phyloP scores from a whole-genome alignment of 257 asterid genomes.

The Voacanga thouarsii region DNA sequence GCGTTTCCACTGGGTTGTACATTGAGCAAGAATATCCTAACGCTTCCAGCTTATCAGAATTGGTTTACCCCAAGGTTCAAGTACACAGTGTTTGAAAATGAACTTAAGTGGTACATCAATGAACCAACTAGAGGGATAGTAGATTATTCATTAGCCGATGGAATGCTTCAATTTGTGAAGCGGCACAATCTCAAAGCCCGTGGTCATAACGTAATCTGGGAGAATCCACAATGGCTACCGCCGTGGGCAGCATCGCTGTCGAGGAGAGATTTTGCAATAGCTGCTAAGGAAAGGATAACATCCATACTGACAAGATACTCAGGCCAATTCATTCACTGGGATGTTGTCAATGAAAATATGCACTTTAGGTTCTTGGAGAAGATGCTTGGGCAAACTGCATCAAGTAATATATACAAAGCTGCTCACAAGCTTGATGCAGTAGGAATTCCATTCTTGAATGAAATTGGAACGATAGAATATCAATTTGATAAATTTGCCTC shows the following conservation, averaged over 20 bases:
- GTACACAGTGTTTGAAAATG: constrained; percentile 61
- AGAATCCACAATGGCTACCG: constrained; percentile 34
- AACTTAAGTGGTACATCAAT: constrained; percentile 60
- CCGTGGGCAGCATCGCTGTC: constrained; percentile 43
- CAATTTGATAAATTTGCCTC: constrained; percentile 29
- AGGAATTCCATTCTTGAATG: constrained; percentile 56
- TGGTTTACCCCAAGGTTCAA: constrained; percentile 64
- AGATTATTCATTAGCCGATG: constrained; percentile 46
- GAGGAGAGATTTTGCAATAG: constrained; percentile 24
- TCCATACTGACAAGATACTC: constrained; percentile 41
- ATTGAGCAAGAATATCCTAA: constrained; percentile 44
- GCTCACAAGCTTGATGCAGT: neutral
- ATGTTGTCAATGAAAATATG: constrained; percentile 31
- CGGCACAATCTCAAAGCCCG: constrained; percentile 33
- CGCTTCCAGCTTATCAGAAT: constrained; percentile 38
- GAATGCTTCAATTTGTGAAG: constrained; percentile 29
- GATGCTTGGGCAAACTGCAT: constrained; percentile 30
- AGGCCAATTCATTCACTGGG: constrained; percentile 25
- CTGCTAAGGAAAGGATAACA: constrained; percentile 22
- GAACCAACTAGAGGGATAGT: constrained; percentile 27
- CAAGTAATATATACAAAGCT: constrained; percentile 1
- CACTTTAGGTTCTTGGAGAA: constrained; percentile 39
- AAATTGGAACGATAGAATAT: constrained; percentile 59
- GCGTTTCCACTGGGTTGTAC: constrained; percentile 52
- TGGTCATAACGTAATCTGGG: constrained; percentile 83